Evolutionary conservation across 495 filamentous ascomycete genomes (phyloP).

Genomic region (Astrothelium subdiscretum): DNA sequence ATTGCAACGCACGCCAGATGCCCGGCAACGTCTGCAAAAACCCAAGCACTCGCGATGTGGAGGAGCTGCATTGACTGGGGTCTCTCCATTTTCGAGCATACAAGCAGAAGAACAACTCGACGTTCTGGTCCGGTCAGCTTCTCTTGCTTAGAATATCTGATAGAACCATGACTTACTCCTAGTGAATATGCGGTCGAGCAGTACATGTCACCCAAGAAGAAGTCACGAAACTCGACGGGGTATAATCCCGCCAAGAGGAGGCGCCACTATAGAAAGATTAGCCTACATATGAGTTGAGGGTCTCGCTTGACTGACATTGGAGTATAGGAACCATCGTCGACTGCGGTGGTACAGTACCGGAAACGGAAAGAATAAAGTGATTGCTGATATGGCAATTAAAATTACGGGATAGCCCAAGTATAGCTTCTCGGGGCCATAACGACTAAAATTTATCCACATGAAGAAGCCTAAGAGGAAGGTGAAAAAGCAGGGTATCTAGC

Average conservation of each 20-base stretch:
- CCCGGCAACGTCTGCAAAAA: constrained; percentile 78
- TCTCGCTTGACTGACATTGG: constrained; percentile 49
- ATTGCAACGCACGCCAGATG: constrained; percentile 83
- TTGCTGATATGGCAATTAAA: constrained; percentile 51
- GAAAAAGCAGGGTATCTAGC: constrained; percentile 61
- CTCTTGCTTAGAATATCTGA: neutral
- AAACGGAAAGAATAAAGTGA: constrained; percentile 63
- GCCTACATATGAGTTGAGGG: too few relatives aligned
- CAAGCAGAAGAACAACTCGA: constrained; percentile 89
- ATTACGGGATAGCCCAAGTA: constrained; percentile 86
- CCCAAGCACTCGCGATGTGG: constrained; percentile 69
- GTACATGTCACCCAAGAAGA: constrained; percentile 95
- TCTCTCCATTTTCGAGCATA: constrained; percentile 65
- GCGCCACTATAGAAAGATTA: constrained; percentile 49
- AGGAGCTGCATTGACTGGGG: constrained; percentile 70
- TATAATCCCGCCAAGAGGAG: constrained; percentile 75
- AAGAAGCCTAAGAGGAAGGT: constrained; percentile 65
- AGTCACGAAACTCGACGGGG: constrained; percentile 92
- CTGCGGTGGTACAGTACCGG: constrained; percentile 64
- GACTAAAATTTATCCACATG: constrained; percentile 78
- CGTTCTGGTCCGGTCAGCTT: constrained; percentile 44
- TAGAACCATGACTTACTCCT: constrained; percentile 50
- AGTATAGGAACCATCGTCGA: constrained; percentile 73
- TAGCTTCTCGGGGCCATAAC: constrained; percentile 48
- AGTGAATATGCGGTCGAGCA: constrained; percentile 87